Base-by-base conservation (phyloP, 805 yeast species). In the Saturnispora besseyi region DNA sequence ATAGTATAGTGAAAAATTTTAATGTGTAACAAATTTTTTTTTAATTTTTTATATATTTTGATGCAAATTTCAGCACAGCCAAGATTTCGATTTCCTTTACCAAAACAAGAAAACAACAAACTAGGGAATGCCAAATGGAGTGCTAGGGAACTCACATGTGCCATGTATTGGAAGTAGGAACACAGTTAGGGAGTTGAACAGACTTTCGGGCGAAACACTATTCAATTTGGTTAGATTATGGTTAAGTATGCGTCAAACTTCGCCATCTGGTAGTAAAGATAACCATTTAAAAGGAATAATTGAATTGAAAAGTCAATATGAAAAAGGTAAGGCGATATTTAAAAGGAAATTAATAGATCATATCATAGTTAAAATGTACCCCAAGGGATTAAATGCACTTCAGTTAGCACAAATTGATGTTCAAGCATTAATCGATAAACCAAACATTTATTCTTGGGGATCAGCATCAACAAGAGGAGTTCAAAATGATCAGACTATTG, bases 381-480 rank as follows among this genome's bases (percentile, higher is more conserved):
- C 73, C 1, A 57, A 63, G 5, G 88, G 88, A 0, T 61, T 83
- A 41, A 82, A 81, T 55, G 64, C 82, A 1, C 68, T 80, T 15
- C 95, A 86, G 59, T 59, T 81, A 38, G 82, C 93, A 0, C 88
- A 84, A 52, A 65, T 84, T 5, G 93, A 86, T 56, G 77, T 83
- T 48, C 85, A 82, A 55, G 59, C 75, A 41, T 67, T 84, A 41
- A 76, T 84, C 2, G 84, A 82, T 56, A 73, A 76, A 51, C 81
- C 89, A 0, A 64, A 63, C 36, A 49, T 68, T 3, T 72, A 64
- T 56, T 60, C 60, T 32, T 78, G 82, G 82, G 62, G 69, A 1
- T 70, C 72, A 46, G 76, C 81, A 5, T 69, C 74, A 2, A 77
- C 74, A 0, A 65, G 62, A 15, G 40, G 40, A 45, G 69, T 76